Conservation (phyloP, 176 grass and related monocot species). For the Dendrocalamus sinicus region DNA sequence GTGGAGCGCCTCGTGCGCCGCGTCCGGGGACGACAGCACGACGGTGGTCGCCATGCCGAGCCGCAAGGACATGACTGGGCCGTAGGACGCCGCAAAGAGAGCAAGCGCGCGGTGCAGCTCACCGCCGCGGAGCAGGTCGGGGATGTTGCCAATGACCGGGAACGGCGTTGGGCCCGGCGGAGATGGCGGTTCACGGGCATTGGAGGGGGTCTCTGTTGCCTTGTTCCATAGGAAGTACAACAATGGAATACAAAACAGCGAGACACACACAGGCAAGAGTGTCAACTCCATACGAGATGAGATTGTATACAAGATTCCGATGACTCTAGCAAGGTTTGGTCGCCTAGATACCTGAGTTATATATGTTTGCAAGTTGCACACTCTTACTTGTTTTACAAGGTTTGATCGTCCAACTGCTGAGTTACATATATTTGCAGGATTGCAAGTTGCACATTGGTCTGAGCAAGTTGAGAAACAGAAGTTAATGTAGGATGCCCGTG, state of each 20-base stretch:
- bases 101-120: constrained; percentile 33
- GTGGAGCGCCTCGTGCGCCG: too few relatives aligned
- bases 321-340: not conserved
- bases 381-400: constrained; percentile 10
- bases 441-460: not conserved
- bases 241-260: not conserved
- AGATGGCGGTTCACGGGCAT: not conserved
- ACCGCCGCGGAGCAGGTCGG: constrained; percentile 21
- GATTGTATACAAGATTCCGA: constrained; percentile 11
- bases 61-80: constrained; percentile 34
- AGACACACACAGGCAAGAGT: not conserved
- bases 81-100: constrained; percentile 7
- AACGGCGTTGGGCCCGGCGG: constrained; percentile 26
- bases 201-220: not conserved
- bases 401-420: not conserved
- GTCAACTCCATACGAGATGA: constrained; percentile 7
- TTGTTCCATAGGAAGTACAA: constrained; percentile 19
- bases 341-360: not conserved
- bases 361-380: not conserved
- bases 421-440: not conserved
- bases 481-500: not conserved
- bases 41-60: constrained; percentile 29
- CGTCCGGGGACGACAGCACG: too few relatives aligned
- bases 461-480: not conserved
- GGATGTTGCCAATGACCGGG: constrained; percentile 35